Conservation (phyloP, 805 yeast species). For the Lipomyces spencermartinsiae region DNA sequence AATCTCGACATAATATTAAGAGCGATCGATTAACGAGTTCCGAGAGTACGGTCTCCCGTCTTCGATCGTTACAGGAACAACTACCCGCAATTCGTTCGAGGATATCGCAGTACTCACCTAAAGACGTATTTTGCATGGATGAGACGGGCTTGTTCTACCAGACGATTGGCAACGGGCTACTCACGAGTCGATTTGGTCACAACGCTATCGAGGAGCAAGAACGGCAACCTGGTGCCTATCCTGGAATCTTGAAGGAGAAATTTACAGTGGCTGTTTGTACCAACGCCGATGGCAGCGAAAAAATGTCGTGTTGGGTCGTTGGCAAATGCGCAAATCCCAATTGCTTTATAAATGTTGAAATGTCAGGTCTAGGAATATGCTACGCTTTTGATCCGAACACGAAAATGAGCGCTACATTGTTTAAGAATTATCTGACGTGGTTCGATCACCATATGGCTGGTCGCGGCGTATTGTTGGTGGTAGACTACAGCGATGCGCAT, state of each 20-base stretch:
- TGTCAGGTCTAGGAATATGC: conserved; percentile 17
- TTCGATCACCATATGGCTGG: conserved; percentile 31
- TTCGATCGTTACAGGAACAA: conserved; percentile 17
- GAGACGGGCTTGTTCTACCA: conserved; percentile 31
- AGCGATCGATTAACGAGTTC: conserved; percentile 10
- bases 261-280: conserved; percentile 24
- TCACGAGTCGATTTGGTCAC: not conserved
- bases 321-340: conserved; percentile 22
- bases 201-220: not conserved
- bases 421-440: conserved; percentile 32
- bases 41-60: conserved; percentile 7
- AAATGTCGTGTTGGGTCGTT: conserved; percentile 31
- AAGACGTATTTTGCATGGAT: conserved; percentile 31
- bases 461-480: conserved; percentile 31
- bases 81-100: conserved; percentile 24
- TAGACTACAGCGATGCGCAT: conserved; percentile 32
- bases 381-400: conserved; percentile 25
- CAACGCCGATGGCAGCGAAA: conserved; percentile 34
- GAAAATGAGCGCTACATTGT: conserved; percentile 25
- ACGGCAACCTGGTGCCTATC: not conserved
- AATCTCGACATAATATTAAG: conserved; percentile 28
- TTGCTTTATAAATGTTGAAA: conserved; percentile 28
- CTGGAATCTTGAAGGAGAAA: conserved; percentile 18
- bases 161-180: conserved; percentile 18
- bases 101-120: conserved; percentile 26